Base-by-base conservation (phyloP, 192 early-diverging fungal genomes). In the Podochytrium sp. region DNA sequence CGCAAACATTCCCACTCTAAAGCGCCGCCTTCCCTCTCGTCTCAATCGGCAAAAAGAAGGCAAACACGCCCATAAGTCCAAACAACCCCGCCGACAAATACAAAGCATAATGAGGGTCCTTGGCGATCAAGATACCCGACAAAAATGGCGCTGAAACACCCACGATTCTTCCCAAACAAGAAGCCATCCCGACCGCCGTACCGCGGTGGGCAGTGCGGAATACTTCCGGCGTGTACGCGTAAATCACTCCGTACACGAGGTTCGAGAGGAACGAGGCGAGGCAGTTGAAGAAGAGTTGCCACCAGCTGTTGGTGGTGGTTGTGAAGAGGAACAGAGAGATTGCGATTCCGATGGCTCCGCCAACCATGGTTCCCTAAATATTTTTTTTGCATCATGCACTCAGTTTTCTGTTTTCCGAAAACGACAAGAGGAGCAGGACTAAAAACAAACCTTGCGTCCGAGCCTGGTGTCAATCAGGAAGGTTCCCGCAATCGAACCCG, bases 161-260 rank as follows among this genome's bases (percentile, higher is more conserved):
- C 0, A 89, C 86, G 6, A 94, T 83, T 41, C 92, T 88, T 4
- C 91, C 92, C 27, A 91, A 74, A 7, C 92, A 92, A 5, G 92
- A 91, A 7, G 92, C 89, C 23, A 90, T 87, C 20, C 92, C 94
- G 37, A 88, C 89, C 0, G 88, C 92, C 0, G 93, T 94, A 2
- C 94, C 94, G 18, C 94, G 87, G 34, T 37, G 58, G 0, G n/a
- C 35, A 30, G 63, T 65, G 16, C 12, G 83, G 76, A 96, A 96
- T 33, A 93, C 92, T 63, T 96, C 94, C 1, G 94, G 93, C 27
- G 94, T 94, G 59, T 96, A 96, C 0, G 91, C 88, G 73, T 96
- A 96, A 12, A 94, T 88, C 33, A 94, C 91, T 1, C 91, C 94
- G 82, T 94, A 94, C 73, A 79, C 75, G 49, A 75, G 56, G 53